Evolutionary conservation across 495 filamentous ascomycete species (phyloP), one percentile per base, ranked within the genome.

Genomic region (Penicillium manginii): DNA sequence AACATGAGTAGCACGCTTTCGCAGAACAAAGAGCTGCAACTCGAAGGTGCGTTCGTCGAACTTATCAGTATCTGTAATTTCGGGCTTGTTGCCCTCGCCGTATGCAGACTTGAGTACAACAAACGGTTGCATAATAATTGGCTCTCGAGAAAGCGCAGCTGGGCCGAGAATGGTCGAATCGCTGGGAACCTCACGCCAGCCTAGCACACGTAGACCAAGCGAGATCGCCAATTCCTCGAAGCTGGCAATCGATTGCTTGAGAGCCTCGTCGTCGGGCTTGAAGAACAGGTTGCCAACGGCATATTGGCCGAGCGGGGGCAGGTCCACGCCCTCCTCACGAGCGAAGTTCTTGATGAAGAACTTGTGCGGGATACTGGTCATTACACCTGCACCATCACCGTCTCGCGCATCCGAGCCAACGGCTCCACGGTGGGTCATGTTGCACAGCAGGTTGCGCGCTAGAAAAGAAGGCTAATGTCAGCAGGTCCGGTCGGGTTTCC

Each of bases 261-360:
- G 75, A 21, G 90, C 86, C 65, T 96, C 92, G 62, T 87, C 83
- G 63, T 97, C 91, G 37, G 94, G 96, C 79, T 97, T 98, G 83
- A 99, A 98, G 80, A 99, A 99, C 51, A 99, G 76, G 73, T 99
- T 99, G 45, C 94, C 94, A 67, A 91, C 93, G 37, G 94, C 94
- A 81, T 99, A 99, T 77, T 98, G 90, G 60, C 94, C 94, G 64
- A 87, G 79, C 23, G 90, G 88, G 48, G 94, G 94, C 40, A 99
- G 84, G 66, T 89, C 87, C 59, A 94, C 85, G 57, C 88, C 90
- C 64, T 88, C 88, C 75, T 97, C 90, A 49, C 89, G 87, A 72
- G 90, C 92, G 70, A 99, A 97, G 73, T 98, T 96, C 78, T 99
- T 99, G 64, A 97, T 80, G 73, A 99, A 99, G 76, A 99, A 99